Conservation (phyloP, 116 monocot species). For the Zostera marina region DNA sequence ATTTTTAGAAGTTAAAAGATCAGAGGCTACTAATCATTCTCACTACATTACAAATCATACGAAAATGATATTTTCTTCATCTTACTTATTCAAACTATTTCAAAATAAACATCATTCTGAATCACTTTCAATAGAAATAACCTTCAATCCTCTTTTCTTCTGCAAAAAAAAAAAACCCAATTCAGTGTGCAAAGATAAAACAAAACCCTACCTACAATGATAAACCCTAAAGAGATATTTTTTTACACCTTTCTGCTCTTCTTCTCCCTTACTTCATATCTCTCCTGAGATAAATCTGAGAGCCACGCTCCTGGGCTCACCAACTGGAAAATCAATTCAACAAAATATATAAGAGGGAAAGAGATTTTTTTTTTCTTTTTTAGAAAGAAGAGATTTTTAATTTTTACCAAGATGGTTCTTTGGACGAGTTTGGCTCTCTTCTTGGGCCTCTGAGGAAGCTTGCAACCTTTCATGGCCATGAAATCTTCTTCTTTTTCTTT, state of each 20-base stretch:
- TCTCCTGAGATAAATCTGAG: conserved; percentile 76
- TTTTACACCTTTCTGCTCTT: conserved; percentile 65
- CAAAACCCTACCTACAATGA: too few relatives aligned
- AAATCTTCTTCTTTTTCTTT: conserved; percentile 97
- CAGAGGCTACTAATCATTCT: too few relatives aligned
- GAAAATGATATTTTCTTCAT: too few relatives aligned
- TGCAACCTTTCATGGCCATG: conserved; percentile 89
- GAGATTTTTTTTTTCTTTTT: background rate
- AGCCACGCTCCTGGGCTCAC: conserved; percentile 87
- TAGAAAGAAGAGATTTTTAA: conserved; percentile 9
- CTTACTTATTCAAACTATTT: too few relatives aligned
- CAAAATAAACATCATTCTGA: conserved; percentile 26
- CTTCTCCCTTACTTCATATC: conserved; percentile 94
- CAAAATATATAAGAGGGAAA: too few relatives aligned
- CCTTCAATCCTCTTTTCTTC: conserved; percentile 86
- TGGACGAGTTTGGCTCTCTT: conserved; percentile 84
- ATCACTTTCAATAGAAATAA: conserved; percentile 69
- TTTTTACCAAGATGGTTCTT: conserved; percentile 54
- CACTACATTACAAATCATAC: too few relatives aligned
- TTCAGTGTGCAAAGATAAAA: too few relatives aligned
- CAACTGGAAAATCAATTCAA: conserved; percentile 25
- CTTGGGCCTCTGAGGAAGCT: conserved; percentile 79
- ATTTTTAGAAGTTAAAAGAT: too few relatives aligned
- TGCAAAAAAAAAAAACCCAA: conserved; percentile 8
- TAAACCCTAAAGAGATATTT: too few relatives aligned